These are phyloP conservation scores for Fusarium armeniacum DNA, from an alignment of 2,329 filamentous ascomycete genomes.

Conservation along the genomic window DNA sequence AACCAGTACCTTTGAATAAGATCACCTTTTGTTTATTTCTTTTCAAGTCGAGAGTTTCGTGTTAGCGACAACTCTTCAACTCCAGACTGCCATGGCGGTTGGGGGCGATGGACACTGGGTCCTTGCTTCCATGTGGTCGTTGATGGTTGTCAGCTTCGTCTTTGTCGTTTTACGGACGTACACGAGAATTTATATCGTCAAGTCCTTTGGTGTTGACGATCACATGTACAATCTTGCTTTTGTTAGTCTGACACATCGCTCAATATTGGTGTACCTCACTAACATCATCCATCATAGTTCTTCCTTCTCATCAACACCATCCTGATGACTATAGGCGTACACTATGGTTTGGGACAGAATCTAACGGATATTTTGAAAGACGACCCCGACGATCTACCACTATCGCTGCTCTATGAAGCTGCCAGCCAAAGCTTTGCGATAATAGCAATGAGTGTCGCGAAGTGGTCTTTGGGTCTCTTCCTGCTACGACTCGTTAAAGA, in stretches of 20 bases:
- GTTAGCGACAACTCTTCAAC: background rate
- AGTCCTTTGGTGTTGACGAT: constrained; percentile 53
- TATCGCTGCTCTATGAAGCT: constrained; percentile 51
- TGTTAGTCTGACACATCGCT: constrained; percentile 3
- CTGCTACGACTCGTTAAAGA: constrained; percentile 55
- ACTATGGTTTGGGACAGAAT: constrained; percentile 55
- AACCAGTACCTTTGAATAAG: background rate
- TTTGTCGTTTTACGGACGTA: constrained; percentile 56
- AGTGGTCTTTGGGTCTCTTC: constrained; percentile 58
- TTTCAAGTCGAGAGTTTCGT: background rate
- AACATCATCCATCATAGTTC: background rate
- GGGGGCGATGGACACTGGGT: constrained; percentile 41
- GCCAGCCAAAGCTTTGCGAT: constrained; percentile 57
- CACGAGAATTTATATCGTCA: constrained; percentile 53
- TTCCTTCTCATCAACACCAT: constrained; percentile 54
- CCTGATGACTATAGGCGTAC: constrained; percentile 51
- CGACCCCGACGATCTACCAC: constrained; percentile 32
- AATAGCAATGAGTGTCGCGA: constrained; percentile 57
- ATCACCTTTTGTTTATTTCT: background rate
- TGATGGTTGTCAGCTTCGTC: constrained; percentile 44
- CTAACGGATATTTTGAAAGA: constrained; percentile 47
- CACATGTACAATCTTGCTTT: constrained; percentile 52
- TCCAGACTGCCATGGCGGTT: constrained; percentile 25
- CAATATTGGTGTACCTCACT: background rate
- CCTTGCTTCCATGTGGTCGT: constrained; percentile 50